Evolutionary conservation across 495 filamentous ascomycete genomes (phyloP).

Genomic region (Lepraria neglecta): DNA sequence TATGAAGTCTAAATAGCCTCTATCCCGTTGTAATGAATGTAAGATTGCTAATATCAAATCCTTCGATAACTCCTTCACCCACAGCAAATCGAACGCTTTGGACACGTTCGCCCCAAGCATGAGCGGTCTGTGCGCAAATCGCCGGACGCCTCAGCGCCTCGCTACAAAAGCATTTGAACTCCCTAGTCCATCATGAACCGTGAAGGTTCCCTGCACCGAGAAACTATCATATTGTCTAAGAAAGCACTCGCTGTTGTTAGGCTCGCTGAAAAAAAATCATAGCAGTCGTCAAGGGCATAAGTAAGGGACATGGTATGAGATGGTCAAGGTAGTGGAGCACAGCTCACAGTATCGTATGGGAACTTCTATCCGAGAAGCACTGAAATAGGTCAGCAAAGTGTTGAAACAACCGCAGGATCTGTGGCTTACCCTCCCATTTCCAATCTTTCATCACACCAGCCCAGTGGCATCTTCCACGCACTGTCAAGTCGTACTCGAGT

Average conservation of each 20-base stretch:
- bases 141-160: constrained; percentile 13
- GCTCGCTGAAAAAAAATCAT: constrained; percentile 3
- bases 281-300: neutral
- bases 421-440: constrained; percentile 65
- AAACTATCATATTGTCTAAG: neutral
- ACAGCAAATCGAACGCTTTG: neutral
- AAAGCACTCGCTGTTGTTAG: neutral
- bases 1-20: neutral
- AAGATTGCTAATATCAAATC: no score
- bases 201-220: neutral
- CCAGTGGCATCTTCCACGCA: constrained; percentile 67
- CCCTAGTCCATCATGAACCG: neutral
- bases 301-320: neutral
- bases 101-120: neutral
- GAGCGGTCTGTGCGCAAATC: neutral
- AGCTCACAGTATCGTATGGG: neutral
- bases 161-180: constrained; percentile 11
- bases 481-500: constrained; percentile 58
- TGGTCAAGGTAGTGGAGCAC: neutral
- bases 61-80: neutral
- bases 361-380: constrained; percentile 39
- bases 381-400: constrained; percentile 23
- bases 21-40: no score
- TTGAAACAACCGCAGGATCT: neutral
- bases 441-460: constrained; percentile 73